A percentile compares a stretch with the other conserved stretches of the same genome.
phyloP scores from a whole-genome alignment of 2,329 filamentous ascomycete genomes.

The Claviceps sorghi region DNA sequence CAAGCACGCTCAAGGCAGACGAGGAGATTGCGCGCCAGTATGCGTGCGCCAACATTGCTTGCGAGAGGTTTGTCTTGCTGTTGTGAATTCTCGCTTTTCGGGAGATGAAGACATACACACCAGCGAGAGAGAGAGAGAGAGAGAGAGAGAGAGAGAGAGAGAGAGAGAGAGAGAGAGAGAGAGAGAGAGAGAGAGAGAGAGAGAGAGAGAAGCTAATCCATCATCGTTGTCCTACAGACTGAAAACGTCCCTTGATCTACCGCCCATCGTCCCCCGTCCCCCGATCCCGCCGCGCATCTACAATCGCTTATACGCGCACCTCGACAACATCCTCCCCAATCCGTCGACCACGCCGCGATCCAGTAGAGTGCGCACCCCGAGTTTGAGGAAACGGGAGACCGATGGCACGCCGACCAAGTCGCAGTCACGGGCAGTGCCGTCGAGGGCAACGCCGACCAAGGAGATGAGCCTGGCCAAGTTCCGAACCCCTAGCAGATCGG shows the following conservation, averaged over 20 bases:
- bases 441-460: slow-evolving; percentile 32
- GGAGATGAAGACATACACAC: too few species aligned
- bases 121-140: not conserved
- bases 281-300: slow-evolving; percentile 71
- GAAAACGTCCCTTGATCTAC: slow-evolving; percentile 61
- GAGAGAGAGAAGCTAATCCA: not conserved
- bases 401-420: slow-evolving; percentile 13
- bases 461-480: slow-evolving; percentile 28
- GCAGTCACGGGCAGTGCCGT: slow-evolving; percentile 20
- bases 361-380: slow-evolving; percentile 18
- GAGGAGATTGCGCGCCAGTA: slow-evolving; percentile 79
- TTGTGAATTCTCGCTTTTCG: too few species aligned
- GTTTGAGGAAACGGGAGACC: slow-evolving; percentile 17
- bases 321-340: slow-evolving; percentile 55
- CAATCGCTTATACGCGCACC: slow-evolving; percentile 66
- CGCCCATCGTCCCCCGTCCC: slow-evolving; percentile 58
- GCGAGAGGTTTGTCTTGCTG: slow-evolving; percentile 47
- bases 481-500: slow-evolving; percentile 20
- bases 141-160: not conserved
- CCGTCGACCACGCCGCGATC: slow-evolving; percentile 19
- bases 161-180: not conserved
- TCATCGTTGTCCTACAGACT: slow-evolving; percentile 33
- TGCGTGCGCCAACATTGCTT: slow-evolving; percentile 79
- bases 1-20: slow-evolving; percentile 63
- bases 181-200: not conserved